Evolutionary conservation across 352 stramenopile species (phyloP).

Genomic region (Globisporangium apiculatum): DNA sequence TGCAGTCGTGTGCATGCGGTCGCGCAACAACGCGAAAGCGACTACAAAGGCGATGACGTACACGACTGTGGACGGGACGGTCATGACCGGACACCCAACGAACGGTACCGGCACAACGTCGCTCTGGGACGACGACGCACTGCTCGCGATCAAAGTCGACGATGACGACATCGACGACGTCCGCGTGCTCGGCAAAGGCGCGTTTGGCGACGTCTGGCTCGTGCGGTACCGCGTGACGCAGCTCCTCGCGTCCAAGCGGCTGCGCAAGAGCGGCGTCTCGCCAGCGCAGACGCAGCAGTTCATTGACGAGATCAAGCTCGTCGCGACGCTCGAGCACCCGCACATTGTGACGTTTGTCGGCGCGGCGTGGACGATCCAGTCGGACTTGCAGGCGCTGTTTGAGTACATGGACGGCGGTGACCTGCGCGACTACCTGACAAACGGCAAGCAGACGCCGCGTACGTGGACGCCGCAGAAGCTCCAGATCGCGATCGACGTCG

Average conservation of each 20-base stretch:
- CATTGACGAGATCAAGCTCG: conserved; percentile 12
- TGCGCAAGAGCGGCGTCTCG: background rate
- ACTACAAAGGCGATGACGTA: conserved; percentile 5
- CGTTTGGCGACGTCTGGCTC: background rate
- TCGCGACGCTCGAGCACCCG: background rate
- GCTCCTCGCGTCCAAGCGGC: conserved; percentile 1
- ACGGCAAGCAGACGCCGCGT: background rate
- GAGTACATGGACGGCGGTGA: background rate
- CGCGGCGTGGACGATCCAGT: conserved; percentile 43
- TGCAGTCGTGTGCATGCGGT: too few relatives aligned
- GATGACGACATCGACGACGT: conserved; percentile 40
- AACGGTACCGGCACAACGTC: conserved; percentile 5
- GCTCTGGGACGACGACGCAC: conserved; percentile 31
- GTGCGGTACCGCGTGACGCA: background rate
- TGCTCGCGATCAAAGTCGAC: conserved; percentile 37
- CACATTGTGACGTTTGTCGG: conserved; percentile 40
- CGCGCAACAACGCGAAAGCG: too few relatives aligned
- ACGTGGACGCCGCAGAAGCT: too few relatives aligned
- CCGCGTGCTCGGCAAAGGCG: background rate
- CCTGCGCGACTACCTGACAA: too few relatives aligned
- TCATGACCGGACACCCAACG: conserved; percentile 63
- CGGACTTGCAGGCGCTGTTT: conserved; percentile 37
- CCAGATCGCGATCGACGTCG: conserved; percentile 19
- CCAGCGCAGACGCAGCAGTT: conserved; percentile 28
- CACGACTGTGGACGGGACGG: background rate